Conservation (phyloP, 306 rosid genomes). For the Hylodesmum podocarpum region DNA sequence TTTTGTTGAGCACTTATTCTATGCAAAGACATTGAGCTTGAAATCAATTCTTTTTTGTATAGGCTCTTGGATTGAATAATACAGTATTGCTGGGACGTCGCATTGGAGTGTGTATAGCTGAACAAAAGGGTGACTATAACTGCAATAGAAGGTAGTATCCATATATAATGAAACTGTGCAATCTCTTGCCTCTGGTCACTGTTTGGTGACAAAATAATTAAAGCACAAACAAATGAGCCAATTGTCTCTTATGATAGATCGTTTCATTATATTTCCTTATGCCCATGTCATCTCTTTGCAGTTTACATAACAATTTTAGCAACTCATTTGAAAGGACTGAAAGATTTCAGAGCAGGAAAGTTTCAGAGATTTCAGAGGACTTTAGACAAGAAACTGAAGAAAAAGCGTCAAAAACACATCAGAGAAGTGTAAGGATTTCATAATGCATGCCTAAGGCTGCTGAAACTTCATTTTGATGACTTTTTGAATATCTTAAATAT, state of each 20-base stretch:
- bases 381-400: neutral
- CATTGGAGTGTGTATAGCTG: too few relatives aligned
- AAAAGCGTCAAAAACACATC: neutral
- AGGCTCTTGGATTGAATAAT: too few relatives aligned
- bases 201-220: neutral
- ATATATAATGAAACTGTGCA: neutral
- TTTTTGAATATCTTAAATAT: neutral
- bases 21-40: too few relatives aligned
- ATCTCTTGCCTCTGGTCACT: neutral
- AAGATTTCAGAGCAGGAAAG: neutral
- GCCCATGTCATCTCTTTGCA: neutral
- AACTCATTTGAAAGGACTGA: constrained; percentile 51
- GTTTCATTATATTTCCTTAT: neutral
- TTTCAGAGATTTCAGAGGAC: neutral
- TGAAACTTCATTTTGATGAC: neutral
- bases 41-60: too few relatives aligned
- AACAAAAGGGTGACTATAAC: constrained; percentile 11
- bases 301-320: constrained; percentile 37
- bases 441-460: neutral
- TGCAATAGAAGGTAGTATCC: constrained; percentile 39
- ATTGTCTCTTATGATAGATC: neutral
- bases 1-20: too few relatives aligned
- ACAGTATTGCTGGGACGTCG: too few relatives aligned
- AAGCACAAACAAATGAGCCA: neutral
- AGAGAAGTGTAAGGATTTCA: neutral